These are phyloP conservation scores for Ganoderma lingzhi DNA, from an alignment of 1,284 basidiomycete genomes.

Conservation along the genomic window DNA sequence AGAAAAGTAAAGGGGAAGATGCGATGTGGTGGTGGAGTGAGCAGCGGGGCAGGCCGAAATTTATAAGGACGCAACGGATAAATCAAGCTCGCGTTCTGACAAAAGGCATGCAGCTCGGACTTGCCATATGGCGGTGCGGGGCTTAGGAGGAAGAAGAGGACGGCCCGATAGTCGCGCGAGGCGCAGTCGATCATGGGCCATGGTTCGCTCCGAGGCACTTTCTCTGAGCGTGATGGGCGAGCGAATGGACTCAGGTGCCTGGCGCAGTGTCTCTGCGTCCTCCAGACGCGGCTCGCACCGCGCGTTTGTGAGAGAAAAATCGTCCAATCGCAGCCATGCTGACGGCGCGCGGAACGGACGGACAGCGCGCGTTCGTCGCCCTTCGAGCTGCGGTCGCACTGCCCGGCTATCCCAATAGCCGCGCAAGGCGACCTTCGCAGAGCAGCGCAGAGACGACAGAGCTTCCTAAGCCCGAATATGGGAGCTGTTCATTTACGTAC, in stretches of 20 bases:
- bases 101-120: not conserved
- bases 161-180: slow-evolving; percentile 30
- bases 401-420: not conserved
- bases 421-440: not conserved
- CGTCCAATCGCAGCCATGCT: not conserved
- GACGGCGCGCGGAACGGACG: not conserved
- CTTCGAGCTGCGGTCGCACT: not conserved
- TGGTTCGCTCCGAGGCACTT: not conserved
- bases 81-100: not conserved
- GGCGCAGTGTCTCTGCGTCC: slow-evolving; percentile 1
- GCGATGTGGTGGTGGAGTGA: slow-evolving; percentile 1
- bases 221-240: slow-evolving; percentile 16
- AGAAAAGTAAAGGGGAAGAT: not conserved
- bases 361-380: not conserved
- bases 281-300: not conserved
- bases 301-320: not conserved
- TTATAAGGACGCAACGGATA: slow-evolving; percentile 1
- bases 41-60: not conserved
- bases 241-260: slow-evolving; percentile 18
- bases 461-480: not conserved
- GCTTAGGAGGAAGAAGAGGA: not conserved
- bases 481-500: not conserved
- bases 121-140: slow-evolving; percentile 9
- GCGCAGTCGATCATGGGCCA: slow-evolving; percentile 24
- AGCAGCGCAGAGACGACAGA: not conserved